Evolutionary conservation across 306 rosid genomes (phyloP).

Genomic region (Cicer judaicum): DNA sequence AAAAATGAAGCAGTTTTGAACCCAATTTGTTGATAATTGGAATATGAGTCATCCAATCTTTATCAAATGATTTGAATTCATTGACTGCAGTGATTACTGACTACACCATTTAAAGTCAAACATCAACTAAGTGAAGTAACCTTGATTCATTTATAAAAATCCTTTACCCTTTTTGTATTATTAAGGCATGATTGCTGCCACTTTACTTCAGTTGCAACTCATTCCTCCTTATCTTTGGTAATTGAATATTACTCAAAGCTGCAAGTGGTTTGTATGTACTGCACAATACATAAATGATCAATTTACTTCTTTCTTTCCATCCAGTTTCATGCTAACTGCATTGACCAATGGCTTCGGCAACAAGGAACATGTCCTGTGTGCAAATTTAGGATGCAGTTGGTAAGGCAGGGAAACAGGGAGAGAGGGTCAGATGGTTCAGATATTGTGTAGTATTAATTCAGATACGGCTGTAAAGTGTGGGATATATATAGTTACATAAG

Average conservation of each 20-base stretch:
- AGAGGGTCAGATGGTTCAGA: conserved; percentile 55
- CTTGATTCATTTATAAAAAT: background rate
- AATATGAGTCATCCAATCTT: background rate
- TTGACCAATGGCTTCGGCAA: conserved; percentile 75
- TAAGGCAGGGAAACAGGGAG: conserved; percentile 53
- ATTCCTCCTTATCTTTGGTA: background rate
- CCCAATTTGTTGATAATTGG: background rate
- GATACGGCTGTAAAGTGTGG: conserved; percentile 22
- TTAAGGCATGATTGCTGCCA: background rate
- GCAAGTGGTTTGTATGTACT: background rate
- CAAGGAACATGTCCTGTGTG: conserved; percentile 77
- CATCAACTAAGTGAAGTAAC: background rate
- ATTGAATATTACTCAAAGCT: background rate
- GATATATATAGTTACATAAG: background rate
- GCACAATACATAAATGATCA: background rate
- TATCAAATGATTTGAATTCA: background rate
- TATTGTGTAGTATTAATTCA: conserved; percentile 31
- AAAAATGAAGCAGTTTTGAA: background rate
- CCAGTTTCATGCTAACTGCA: conserved; percentile 79
- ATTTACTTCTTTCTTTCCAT: conserved; percentile 15
- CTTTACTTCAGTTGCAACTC: background rate
- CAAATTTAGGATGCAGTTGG: conserved; percentile 59
- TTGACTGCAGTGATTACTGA: background rate
- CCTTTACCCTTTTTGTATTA: background rate
- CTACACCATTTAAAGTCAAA: background rate